phyloP scores from a whole-genome alignment of 768 basidiomycete genomes.

The Podaxis rugospora region DNA sequence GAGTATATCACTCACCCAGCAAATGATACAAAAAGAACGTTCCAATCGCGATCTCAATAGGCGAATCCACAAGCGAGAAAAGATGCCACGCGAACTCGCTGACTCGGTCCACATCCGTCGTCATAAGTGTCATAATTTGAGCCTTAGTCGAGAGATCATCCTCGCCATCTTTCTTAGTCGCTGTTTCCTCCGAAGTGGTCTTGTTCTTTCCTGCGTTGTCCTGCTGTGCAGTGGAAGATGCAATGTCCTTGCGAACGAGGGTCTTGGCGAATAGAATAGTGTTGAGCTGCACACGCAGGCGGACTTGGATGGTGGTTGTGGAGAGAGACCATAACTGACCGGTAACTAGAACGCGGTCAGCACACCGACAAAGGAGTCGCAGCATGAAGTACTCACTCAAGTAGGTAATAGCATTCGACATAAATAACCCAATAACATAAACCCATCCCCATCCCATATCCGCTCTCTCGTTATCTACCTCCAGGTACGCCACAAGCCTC shows the following conservation, averaged over 20 bases:
- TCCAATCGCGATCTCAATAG: slow-evolving; percentile 74
- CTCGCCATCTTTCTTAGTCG: slow-evolving; percentile 33
- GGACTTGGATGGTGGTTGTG: slow-evolving; percentile 65
- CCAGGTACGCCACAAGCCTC: slow-evolving; percentile 58
- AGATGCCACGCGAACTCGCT: slow-evolving; percentile 81
- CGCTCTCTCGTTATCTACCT: slow-evolving; percentile 52
- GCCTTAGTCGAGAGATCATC: slow-evolving; percentile 64
- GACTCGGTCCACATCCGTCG: slow-evolving; percentile 88
- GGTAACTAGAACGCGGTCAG: slow-evolving; percentile 34
- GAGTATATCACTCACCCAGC: slow-evolving; percentile 44
- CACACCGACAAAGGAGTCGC: background rate
- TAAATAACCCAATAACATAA: slow-evolving; percentile 36
- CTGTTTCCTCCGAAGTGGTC: slow-evolving; percentile 15
- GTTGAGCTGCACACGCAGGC: slow-evolving; percentile 73
- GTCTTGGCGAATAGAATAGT: slow-evolving; percentile 85
- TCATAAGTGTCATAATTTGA: slow-evolving; percentile 94
- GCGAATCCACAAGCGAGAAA: slow-evolving; percentile 76
- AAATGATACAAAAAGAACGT: slow-evolving; percentile 72
- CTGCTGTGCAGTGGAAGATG: slow-evolving; percentile 45
- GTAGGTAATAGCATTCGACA: slow-evolving; percentile 27
- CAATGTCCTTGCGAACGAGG: slow-evolving; percentile 79
- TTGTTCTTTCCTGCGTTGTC: slow-evolving; percentile 12
- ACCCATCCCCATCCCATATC: slow-evolving; percentile 73
- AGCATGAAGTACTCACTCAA: slow-evolving; percentile 21
- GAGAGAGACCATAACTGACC: slow-evolving; percentile 71